A percentile compares a stretch with the other conserved stretches of the same genome.
phyloP scores from a whole-genome alignment of 2,329 filamentous ascomycete species.

The Penicillium corylophilum region DNA sequence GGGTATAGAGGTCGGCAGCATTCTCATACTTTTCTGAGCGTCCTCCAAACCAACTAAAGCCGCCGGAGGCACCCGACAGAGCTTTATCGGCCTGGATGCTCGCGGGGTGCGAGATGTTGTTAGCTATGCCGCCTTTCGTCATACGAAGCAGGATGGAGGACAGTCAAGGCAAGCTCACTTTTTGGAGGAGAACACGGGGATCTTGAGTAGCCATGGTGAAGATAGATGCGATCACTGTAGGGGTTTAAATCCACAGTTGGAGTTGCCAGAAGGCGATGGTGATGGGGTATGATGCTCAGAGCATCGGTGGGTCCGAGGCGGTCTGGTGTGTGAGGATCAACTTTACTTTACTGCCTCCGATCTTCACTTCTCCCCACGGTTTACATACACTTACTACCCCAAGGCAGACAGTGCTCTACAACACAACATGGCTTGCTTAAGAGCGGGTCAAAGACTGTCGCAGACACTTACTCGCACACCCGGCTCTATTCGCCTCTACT shows the following conservation, averaged over 20 bases:
- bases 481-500: constrained; percentile 20
- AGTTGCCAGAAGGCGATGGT: constrained; percentile 17
- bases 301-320: constrained; percentile 25
- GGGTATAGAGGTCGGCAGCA: constrained; percentile 81
- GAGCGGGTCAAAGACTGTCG: constrained; percentile 16
- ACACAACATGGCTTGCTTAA: constrained; percentile 14
- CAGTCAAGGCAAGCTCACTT: constrained; percentile 52
- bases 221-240: constrained; percentile 2
- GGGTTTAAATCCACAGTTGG: constrained; percentile 13
- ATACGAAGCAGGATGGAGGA: constrained; percentile 17
- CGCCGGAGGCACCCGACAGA: constrained; percentile 68
- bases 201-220: constrained; percentile 66
- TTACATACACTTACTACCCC: background rate
- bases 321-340: constrained; percentile 19
- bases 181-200: constrained; percentile 73
- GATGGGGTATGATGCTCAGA: constrained; percentile 18
- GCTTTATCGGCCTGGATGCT: constrained; percentile 76
- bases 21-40: constrained; percentile 84
- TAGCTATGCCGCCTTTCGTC: constrained; percentile 29
- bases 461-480: constrained; percentile 10
- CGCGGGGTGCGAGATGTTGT: constrained; percentile 21
- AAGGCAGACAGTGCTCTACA: background rate
- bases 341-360: background rate
- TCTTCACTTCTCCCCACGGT: background rate
- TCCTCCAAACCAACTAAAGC: constrained; percentile 88